Percentiles rank a stretch among this genome's conserved stretches.
These are phyloP conservation scores for Daldinia sp. DNA, from an alignment of 2,329 filamentous ascomycete genomes.

Conservation along the genomic window DNA sequence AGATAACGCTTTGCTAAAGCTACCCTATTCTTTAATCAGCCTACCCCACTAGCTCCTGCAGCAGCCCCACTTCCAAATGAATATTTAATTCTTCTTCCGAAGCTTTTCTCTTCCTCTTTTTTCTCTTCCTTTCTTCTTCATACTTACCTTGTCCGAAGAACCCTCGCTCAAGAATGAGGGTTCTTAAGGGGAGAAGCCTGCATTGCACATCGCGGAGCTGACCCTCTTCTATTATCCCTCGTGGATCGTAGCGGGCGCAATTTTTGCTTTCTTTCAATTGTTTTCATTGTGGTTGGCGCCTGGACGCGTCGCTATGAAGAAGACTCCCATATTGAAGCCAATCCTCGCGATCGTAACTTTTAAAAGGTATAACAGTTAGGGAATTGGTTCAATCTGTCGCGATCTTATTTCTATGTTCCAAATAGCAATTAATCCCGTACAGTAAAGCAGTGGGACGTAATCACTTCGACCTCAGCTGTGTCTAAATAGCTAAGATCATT, in stretches of 20 bases:
- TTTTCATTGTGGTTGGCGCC: constrained; percentile 37
- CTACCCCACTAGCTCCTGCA: constrained; percentile 37
- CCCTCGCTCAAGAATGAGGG: constrained; percentile 30
- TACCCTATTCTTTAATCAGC: not conserved
- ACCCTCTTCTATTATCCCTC: constrained; percentile 41
- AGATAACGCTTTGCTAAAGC: constrained; percentile 15
- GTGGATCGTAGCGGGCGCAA: constrained; percentile 40
- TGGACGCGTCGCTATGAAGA: constrained; percentile 37
- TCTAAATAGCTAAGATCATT: not conserved
- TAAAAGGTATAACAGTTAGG: too few relatives aligned
- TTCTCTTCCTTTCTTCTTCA: constrained; percentile 33
- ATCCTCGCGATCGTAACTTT: not conserved
- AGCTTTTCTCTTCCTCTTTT: not conserved
- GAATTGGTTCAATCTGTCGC: too few relatives aligned
- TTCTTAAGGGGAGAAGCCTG: constrained; percentile 34
- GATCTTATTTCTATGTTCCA: too few relatives aligned
- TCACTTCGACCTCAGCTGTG: not conserved
- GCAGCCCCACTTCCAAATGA: constrained; percentile 11
- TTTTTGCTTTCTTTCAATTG: constrained; percentile 30
- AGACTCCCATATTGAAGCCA: constrained; percentile 5
- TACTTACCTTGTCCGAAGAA: constrained; percentile 35
- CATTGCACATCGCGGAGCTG: constrained; percentile 40
- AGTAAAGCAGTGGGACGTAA: too few relatives aligned
- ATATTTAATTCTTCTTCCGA: constrained; percentile 15
- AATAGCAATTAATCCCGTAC: too few relatives aligned